phyloP scores from a whole-genome alignment of 148 eudicot species.

The Amaranthus cruentus region DNA sequence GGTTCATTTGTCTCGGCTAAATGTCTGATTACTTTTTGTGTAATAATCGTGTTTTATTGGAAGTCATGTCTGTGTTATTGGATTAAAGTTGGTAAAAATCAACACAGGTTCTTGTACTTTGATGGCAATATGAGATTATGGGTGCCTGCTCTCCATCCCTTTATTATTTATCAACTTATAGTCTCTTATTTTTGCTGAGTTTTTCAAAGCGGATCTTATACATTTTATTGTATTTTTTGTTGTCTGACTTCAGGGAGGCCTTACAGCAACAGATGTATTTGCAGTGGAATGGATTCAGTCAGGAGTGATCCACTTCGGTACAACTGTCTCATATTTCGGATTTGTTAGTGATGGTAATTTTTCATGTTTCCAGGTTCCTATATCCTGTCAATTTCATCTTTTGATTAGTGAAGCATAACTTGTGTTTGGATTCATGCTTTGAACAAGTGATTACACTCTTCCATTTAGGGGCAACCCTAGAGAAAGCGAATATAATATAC shows the following conservation, averaged over 20 bases:
- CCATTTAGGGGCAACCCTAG: too few species aligned
- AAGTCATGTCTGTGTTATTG: too few species aligned
- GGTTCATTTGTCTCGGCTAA: neutral
- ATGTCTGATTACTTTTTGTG: neutral
- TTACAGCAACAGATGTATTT: slow-evolving; percentile 95
- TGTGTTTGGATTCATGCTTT: neutral
- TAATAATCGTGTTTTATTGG: neutral
- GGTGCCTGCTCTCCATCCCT: neutral
- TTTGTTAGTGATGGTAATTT: slow-evolving; percentile 90
- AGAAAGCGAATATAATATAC: too few species aligned
- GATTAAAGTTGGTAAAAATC: neutral
- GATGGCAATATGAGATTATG: neutral
- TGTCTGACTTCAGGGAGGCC: slow-evolving; percentile 76
- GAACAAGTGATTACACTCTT: neutral
- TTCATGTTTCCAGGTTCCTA: slow-evolving; percentile 5
- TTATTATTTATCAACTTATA: neutral
- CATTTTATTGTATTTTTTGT: slow-evolving; percentile 2
- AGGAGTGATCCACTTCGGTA: slow-evolving; percentile 87
- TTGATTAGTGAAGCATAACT: neutral
- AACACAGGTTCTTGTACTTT: neutral
- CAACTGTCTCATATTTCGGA: slow-evolving; percentile 88
- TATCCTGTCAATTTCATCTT: slow-evolving; percentile 9
- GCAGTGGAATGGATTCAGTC: slow-evolving; percentile 93
- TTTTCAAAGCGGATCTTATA: slow-evolving; percentile 4
- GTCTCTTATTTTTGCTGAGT: neutral